Evolutionary conservation across 768 basidiomycete species (phyloP), one percentile per base, ranked within the genome.

Genomic region (Russula brevipes): DNA sequence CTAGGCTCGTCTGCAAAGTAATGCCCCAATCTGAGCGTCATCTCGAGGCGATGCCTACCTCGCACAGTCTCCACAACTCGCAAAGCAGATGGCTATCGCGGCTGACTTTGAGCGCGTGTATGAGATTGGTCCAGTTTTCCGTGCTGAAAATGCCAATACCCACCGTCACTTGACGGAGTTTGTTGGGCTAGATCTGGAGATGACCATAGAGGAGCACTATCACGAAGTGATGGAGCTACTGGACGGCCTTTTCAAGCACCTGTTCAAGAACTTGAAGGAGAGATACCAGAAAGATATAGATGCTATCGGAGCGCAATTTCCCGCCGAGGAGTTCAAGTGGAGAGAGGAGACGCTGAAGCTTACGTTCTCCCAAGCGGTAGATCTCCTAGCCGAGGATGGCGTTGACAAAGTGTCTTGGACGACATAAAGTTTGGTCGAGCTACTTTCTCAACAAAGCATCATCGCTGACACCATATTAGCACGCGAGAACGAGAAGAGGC

Each of bases 21-120:
- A 45, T 30, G 36, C 39, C 35, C 17, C 33, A 38, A 30, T 46
- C 39, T 60, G 14, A 60, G 35, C 42, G 19, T 38, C 14, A 24
- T 58, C 1, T 35, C 35, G 47, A 96, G 94, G 91, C 36, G 83
- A 75, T 68, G 97, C 97, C 2, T 99, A 82, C 79, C 83, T 99
- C 45, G 97, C 97, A 19, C 97, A 99, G 74, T 94, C 91, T 44
- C 97, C 97, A 45, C 97, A 99, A 72, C 80, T 98, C 16, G 92
- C 94, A 55, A 99, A 99, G 76, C 97, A 99, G 76, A 99, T 99
- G 97, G 91, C 90, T 64, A 98, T 99, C 70, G 94, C 97, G 39
- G 94, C 93, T 58, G 97, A 98, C 77, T 94, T 98, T 72, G 97
- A 98, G 75, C 85, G 94, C 38, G 97, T 99, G 8, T 99, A 95